Percentiles rank a stretch among this genome's conserved stretches.
Evolutionary conservation across 2,329 filamentous ascomycete species (phyloP).

Genomic region (Cordyceps fumosorosea): DNA sequence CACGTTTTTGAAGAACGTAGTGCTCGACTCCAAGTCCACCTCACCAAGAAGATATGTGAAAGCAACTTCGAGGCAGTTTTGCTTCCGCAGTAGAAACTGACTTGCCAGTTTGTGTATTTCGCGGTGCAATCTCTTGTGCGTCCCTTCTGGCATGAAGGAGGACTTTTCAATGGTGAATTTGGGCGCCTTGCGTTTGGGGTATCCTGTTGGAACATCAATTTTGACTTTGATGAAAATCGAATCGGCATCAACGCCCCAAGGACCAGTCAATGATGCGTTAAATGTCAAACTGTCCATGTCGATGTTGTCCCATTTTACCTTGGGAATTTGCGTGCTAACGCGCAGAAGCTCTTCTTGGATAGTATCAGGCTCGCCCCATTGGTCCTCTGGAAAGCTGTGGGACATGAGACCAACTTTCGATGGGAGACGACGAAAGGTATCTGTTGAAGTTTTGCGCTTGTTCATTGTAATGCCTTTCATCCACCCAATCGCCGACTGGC

Average conservation of each 20-base stretch:
- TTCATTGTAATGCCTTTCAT: conserved; percentile 63
- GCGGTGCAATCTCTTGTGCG: conserved; percentile 42
- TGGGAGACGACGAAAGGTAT: conserved; percentile 36
- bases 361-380: conserved; percentile 56
- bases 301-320: conserved; percentile 58
- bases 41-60: conserved; percentile 60
- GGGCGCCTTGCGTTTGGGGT: conserved; percentile 51
- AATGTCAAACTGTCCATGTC: conserved; percentile 55
- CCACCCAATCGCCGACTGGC: conserved; percentile 57
- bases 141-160: conserved; percentile 53
- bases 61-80: conserved; percentile 56
- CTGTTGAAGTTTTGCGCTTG: conserved; percentile 42
- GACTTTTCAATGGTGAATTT: conserved; percentile 56
- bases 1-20: conserved; percentile 56
- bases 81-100: conserved; percentile 48
- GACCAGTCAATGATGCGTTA: conserved; percentile 56
- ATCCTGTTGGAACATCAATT: conserved; percentile 52
- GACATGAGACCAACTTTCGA: conserved; percentile 47
- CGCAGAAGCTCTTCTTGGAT: conserved; percentile 60
- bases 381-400: conserved; percentile 44
- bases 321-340: conserved; percentile 54
- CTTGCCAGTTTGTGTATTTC: conserved; percentile 52
- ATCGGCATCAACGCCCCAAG: conserved; percentile 52
- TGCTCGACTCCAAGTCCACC: conserved; percentile 53
- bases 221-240: conserved; percentile 57